Base-by-base conservation (phyloP, 352 stramenopile species). In the Pythium aristosporum region DNA sequence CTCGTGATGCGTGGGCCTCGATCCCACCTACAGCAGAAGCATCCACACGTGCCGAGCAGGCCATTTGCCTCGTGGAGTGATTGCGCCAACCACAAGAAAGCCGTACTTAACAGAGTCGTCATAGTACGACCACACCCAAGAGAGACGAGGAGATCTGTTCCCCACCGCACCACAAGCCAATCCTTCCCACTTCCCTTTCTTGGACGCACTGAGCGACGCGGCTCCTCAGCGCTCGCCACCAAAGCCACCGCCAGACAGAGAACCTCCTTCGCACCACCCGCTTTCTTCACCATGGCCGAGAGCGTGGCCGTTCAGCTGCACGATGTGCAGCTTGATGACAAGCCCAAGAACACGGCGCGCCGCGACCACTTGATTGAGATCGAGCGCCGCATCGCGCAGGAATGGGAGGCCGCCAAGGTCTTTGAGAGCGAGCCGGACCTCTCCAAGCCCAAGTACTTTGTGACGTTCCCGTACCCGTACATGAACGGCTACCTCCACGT, bases 381-480 rank as follows among this genome's bases (percentile, higher is more conserved):
- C 55, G 96, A 99, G 82, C 75, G 91, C 47, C 74, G 88, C 44
- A 77, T 99, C 21, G 89, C 98, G 71, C 67, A 85, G 53, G 80
- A 96, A 63, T 98, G 91, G 91, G 87, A 92, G 28, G 86, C 76
- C 34, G 78, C 72, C 57, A 96, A 96, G 74, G 69, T 96, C 39
- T 97, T 96, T 89, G 94, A 98, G 86, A 94, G 79, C 63, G 77
- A 86, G 57, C 83, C 86, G 34, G 80, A 94, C 51, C 56, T 68
- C 15, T 81, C 67, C 61, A 92, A 96, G 71, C 76, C 85, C 34
- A 99, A 99, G 77, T 99, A 99, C 78, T 91, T 99, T 73, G 96
- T 98, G 4, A 99, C 97, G 18, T 99, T 99, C 80, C 98, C 98
- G 39, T 99, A 98, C 80, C 98, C 98, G 42, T 99, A 99, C 89